A percentile compares a stretch with the other conserved stretches of the same genome.
These are phyloP conservation scores for Themeda triandra DNA, from an alignment of 176 grass and related monocot genomes.

Conservation along the genomic window DNA sequence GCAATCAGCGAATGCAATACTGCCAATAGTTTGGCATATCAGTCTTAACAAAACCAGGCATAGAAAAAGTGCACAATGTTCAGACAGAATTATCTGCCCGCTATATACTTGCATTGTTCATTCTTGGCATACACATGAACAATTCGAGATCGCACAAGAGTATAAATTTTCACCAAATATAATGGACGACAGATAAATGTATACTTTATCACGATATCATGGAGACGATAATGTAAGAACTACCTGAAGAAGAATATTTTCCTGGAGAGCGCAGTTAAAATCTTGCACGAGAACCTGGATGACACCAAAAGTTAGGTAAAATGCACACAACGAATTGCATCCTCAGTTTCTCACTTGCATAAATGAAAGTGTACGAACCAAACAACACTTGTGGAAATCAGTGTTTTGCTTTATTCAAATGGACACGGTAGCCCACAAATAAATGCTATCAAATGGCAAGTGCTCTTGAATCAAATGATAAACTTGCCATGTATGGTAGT, in stretches of 20 bases:
- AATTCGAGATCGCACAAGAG: not conserved
- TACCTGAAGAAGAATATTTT: conserved; percentile 98
- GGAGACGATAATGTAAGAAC: conserved; percentile 1
- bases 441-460: not conserved
- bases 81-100: not conserved
- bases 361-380: not conserved
- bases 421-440: conserved; percentile 4
- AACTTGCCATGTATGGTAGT: not conserved
- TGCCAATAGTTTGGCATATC: not conserved
- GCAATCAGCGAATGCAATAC: not conserved
- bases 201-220: not conserved
- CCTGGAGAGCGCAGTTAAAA: conserved; percentile 93
- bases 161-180: conserved; percentile 14
- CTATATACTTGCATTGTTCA: not conserved
- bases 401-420: conserved; percentile 11
- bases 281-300: conserved; percentile 85
- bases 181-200: not conserved
- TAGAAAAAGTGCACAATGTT: conserved; percentile 1
- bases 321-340: not conserved
- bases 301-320: conserved; percentile 1
- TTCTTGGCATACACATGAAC: not conserved
- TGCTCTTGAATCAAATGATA: conserved; percentile 9
- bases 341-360: not conserved
- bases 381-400: not conserved
- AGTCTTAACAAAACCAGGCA: not conserved